These are phyloP conservation scores for Candida odintsovae DNA, from an alignment of 805 yeast species.

Conservation along the genomic window DNA sequence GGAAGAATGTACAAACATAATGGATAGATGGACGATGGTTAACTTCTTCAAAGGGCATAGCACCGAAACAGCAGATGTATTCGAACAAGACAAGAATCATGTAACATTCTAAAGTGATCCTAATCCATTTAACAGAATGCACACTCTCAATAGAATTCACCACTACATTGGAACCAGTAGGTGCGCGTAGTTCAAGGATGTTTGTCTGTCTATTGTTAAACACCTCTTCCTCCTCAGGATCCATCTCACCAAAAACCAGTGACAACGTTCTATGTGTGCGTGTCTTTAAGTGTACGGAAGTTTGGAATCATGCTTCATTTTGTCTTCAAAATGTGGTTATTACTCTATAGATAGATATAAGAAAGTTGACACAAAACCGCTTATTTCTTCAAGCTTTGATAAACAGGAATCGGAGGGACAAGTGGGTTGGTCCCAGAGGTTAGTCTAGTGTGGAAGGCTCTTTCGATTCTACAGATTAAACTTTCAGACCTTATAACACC, in stretches of 20 bases:
- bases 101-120: background rate
- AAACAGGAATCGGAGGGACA: background rate
- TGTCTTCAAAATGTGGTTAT: background rate
- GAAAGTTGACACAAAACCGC: background rate
- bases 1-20: background rate
- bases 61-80: background rate
- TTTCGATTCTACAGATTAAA: slow-evolving; percentile 47
- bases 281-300: no score
- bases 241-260: background rate
- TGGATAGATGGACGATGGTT: background rate
- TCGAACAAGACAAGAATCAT: background rate
- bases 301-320: background rate
- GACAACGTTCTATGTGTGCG: background rate
- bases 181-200: background rate
- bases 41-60: background rate
- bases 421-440: background rate
- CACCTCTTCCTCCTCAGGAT: background rate
- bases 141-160: background rate
- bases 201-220: background rate
- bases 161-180: background rate
- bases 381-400: background rate
- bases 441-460: slow-evolving; percentile 24
- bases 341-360: no score
- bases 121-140: background rate
- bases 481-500: slow-evolving; percentile 62